phyloP scores from a whole-genome alignment of 1,284 basidiomycete species.

The Erythrobasidium hasegawianum region DNA sequence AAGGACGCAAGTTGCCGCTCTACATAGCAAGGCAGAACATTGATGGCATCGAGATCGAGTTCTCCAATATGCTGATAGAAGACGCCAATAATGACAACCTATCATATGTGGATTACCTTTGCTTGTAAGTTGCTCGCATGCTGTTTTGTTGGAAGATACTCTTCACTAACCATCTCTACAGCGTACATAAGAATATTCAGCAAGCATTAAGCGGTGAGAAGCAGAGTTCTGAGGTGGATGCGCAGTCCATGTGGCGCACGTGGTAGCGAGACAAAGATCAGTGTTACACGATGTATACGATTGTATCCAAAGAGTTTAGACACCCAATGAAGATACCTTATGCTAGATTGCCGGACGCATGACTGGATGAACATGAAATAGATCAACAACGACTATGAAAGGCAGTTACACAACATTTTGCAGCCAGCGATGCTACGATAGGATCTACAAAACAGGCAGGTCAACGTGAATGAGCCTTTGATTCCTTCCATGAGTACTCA shows the following conservation, averaged over 20 bases:
- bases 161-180: background rate
- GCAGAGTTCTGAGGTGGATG: slow-evolving; percentile 29
- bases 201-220: slow-evolving; percentile 30
- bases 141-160: too few species aligned
- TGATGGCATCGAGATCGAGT: slow-evolving; percentile 91
- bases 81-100: slow-evolving; percentile 94
- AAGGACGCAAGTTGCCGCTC: slow-evolving; percentile 63
- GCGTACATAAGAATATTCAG: slow-evolving; percentile 36
- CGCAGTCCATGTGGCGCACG: slow-evolving; percentile 33
- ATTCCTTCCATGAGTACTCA: slow-evolving; percentile 47
- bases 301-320: background rate
- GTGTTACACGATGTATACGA: background rate
- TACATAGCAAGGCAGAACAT: slow-evolving; percentile 84
- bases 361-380: background rate
- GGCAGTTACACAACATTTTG: background rate
- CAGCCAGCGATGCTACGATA: background rate
- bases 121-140: slow-evolving; percentile 32
- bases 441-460: background rate
- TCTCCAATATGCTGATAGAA: slow-evolving; percentile 93
- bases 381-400: background rate
- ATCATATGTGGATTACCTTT: slow-evolving; percentile 68
- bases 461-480: background rate
- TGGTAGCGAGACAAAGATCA: slow-evolving; percentile 10
- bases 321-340: background rate
- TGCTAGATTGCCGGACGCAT: background rate